A percentile compares a stretch with the other conserved stretches of the same genome.
Conservation (phyloP, 1,139 yeast genomes). For the Diutina rugosa region DNA sequence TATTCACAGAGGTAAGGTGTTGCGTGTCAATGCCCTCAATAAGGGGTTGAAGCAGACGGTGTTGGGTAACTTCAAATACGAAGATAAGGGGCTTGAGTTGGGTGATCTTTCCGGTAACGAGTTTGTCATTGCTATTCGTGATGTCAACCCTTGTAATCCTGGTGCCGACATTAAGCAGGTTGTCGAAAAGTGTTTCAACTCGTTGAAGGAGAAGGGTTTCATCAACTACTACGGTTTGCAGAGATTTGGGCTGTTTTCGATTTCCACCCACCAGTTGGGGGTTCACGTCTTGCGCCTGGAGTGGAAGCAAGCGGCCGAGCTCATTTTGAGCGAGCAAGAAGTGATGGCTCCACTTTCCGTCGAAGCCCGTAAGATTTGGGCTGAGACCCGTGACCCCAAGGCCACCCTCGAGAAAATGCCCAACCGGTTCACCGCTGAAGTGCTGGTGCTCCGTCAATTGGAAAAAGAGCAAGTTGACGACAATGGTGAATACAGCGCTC, state of each 20-base stretch:
- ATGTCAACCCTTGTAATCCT: slow-evolving; percentile 23
- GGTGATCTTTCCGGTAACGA: slow-evolving; percentile 88
- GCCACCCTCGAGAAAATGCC: slow-evolving; percentile 71
- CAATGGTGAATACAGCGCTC: slow-evolving; percentile 31
- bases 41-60: slow-evolving; percentile 59
- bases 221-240: slow-evolving; percentile 96
- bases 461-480: slow-evolving; percentile 24
- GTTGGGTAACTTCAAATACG: slow-evolving; percentile 68
- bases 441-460: slow-evolving; percentile 51
- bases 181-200: slow-evolving; percentile 39
- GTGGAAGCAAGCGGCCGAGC: slow-evolving; percentile 70
- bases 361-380: slow-evolving; percentile 78
- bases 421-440: slow-evolving; percentile 75
- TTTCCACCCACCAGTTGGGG: slow-evolving; percentile 84
- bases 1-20: slow-evolving; percentile 54
- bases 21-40: slow-evolving; percentile 62
- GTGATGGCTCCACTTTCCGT: slow-evolving; percentile 70
- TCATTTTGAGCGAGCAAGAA: slow-evolving; percentile 76
- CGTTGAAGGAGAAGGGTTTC: slow-evolving; percentile 60
- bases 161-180: slow-evolving; percentile 23
- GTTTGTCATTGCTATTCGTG: slow-evolving; percentile 72
- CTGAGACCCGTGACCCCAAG: slow-evolving; percentile 53
- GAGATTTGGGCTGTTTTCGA: slow-evolving; percentile 89
- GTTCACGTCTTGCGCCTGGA: slow-evolving; percentile 54
- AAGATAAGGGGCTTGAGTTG: slow-evolving; percentile 46